phyloP scores from a whole-genome alignment of 2,329 filamentous ascomycete species.

The Xylariaceae sp. region DNA sequence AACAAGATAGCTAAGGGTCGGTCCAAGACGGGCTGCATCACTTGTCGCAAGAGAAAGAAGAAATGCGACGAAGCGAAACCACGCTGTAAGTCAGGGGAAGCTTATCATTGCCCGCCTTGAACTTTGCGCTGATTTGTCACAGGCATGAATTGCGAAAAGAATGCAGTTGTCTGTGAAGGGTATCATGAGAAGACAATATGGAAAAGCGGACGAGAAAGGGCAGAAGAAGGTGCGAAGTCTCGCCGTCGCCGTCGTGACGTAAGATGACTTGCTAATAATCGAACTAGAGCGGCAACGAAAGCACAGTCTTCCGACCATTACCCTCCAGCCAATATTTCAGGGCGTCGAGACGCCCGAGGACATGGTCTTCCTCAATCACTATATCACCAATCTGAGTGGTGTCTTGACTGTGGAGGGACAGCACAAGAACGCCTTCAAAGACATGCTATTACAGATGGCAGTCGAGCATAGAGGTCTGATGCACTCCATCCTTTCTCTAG shows the following conservation, averaged over 20 bases:
- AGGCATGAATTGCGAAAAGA: constrained; percentile 90
- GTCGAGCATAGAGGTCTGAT: constrained; percentile 76
- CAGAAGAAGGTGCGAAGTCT: constrained; percentile 55
- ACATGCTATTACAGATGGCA: constrained; percentile 77
- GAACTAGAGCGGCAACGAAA: constrained; percentile 44
- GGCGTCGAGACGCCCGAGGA: constrained; percentile 79
- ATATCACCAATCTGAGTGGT: constrained; percentile 72
- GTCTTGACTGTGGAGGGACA: constrained; percentile 80
- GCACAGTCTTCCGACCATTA: constrained; percentile 48
- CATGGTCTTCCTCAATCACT: constrained; percentile 77
- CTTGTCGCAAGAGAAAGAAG: constrained; percentile 66
- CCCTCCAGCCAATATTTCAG: constrained; percentile 65
- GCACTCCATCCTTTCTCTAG: constrained; percentile 83
- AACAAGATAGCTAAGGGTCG: constrained; percentile 74
- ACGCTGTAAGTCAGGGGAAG: constrained; percentile 40
- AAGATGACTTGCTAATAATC: constrained; percentile 11
- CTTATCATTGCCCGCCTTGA: constrained; percentile 1
- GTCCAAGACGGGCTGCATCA: constrained; percentile 64
- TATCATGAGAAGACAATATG: constrained; percentile 84
- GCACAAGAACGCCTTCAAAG: constrained; percentile 78
- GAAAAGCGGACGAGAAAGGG: constrained; percentile 77
- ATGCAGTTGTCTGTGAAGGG: constrained; percentile 85
- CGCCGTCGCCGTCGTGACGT: neutral
- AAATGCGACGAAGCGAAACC: constrained; percentile 68
- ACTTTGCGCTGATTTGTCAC: constrained; percentile 9